These are phyloP conservation scores for Mucor racemosus DNA, from an alignment of 371 early-diverging fungal genomes.

Conservation along the genomic window DNA sequence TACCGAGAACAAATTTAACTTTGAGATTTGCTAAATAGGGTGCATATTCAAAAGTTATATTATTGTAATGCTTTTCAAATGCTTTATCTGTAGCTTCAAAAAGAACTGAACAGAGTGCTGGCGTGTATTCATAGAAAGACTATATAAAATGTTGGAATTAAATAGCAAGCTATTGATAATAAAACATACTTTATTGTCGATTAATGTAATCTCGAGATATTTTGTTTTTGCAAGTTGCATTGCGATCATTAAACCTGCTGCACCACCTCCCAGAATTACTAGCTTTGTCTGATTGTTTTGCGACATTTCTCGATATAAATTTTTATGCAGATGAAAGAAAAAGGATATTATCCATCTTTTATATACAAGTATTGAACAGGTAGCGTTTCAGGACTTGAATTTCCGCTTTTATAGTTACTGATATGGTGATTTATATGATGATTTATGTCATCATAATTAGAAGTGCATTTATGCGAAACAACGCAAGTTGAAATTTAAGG, in stretches of 20 bases:
- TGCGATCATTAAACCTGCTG: constrained; percentile 39
- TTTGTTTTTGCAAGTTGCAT: constrained; percentile 29
- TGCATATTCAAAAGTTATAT: constrained; percentile 33
- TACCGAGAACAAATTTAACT: constrained; percentile 33
- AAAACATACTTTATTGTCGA: constrained; percentile 41
- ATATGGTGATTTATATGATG: neutral
- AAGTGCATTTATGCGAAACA: neutral
- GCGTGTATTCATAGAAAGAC: constrained; percentile 51
- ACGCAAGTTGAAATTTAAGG: neutral
- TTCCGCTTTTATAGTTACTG: neutral
- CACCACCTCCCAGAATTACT: constrained; percentile 47
- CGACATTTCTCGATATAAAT: neutral
- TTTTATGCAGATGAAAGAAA: neutral
- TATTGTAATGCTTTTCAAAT: constrained; percentile 31
- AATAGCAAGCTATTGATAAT: neutral
- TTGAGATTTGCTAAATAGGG: constrained; percentile 11
- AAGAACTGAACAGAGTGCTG: constrained; percentile 40
- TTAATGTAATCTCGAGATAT: constrained; percentile 37
- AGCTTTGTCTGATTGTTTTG: constrained; percentile 17
- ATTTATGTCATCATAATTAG: constrained; percentile 1
- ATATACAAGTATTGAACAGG: neutral
- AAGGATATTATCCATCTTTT: neutral
- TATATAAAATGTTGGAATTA: neutral
- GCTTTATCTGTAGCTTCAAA: constrained; percentile 31
- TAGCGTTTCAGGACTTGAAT: constrained; percentile 4